Evolutionary conservation across 208 protist species (phyloP).

Genomic region (Leishmania turanica): DNA sequence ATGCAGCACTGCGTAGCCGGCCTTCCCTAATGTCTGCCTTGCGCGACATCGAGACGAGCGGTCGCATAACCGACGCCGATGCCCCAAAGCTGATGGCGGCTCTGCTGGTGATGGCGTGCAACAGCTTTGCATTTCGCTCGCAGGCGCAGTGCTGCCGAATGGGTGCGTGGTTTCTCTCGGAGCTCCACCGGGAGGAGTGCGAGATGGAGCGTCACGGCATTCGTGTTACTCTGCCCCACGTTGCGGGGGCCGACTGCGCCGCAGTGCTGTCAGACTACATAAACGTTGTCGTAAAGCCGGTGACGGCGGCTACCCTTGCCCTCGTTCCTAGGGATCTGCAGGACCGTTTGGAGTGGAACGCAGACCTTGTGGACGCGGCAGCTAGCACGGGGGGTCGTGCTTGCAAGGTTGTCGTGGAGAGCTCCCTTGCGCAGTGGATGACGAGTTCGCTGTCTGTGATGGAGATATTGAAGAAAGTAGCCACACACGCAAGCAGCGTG

Average conservation of each 20-base stretch:
- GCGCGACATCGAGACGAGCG: constrained; percentile 29
- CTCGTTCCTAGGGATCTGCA: constrained; percentile 74
- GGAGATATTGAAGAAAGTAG: constrained; percentile 70
- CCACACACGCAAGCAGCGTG: constrained; percentile 75
- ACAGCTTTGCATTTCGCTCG: constrained; percentile 68
- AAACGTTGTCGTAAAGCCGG: constrained; percentile 42
- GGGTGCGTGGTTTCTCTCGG: constrained; percentile 40
- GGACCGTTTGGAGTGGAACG: constrained; percentile 74
- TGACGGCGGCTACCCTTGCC: constrained; percentile 45
- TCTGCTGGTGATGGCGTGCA: constrained; percentile 53
- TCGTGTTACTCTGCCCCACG: constrained; percentile 27
- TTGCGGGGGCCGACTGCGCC: constrained; percentile 14
- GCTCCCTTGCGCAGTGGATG: constrained; percentile 11
- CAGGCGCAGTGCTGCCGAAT: constrained; percentile 49
- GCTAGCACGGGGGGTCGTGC: constrained; percentile 1
- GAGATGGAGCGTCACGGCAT: constrained; percentile 57
- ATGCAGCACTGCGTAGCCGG: constrained; percentile 34
- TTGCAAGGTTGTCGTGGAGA: constrained; percentile 7
- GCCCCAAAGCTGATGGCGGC: constrained; percentile 52
- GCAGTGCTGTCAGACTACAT: constrained; percentile 52
- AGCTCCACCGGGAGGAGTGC: constrained; percentile 56
- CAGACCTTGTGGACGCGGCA: constrained; percentile 24
- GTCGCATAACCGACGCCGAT: constrained; percentile 46
- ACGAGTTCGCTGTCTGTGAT: constrained; percentile 54
- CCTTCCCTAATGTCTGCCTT: constrained; percentile 47